A percentile compares a stretch with the other conserved stretches of the same genome.
Evolutionary conservation across 352 stramenopile genomes (phyloP).

Genomic region (Paralagenidium karlingii): DNA sequence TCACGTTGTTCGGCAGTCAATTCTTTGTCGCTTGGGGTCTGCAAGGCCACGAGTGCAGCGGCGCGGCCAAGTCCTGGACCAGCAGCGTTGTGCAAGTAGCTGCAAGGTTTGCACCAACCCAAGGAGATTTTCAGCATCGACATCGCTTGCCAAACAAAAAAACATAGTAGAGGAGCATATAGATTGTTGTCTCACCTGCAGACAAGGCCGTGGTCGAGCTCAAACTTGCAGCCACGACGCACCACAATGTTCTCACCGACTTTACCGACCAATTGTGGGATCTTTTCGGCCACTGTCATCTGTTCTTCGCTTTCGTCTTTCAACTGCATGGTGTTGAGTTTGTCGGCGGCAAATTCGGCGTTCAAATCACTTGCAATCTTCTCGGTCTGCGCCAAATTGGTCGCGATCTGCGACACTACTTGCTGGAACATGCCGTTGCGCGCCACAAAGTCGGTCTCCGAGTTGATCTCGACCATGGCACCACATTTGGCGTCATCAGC

Average conservation of each 20-base stretch:
- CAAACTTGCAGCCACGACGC: constrained; percentile 54
- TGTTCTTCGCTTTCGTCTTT: constrained; percentile 13
- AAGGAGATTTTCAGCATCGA: neutral
- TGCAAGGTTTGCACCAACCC: constrained; percentile 10
- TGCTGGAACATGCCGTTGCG: constrained; percentile 88
- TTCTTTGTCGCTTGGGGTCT: constrained; percentile 40
- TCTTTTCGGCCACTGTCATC: constrained; percentile 36
- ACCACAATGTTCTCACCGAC: constrained; percentile 83
- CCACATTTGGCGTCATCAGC: constrained; percentile 55
- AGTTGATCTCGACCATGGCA: constrained; percentile 91
- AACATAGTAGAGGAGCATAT: no score
- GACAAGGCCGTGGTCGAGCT: constrained; percentile 52
- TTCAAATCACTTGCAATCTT: constrained; percentile 12
- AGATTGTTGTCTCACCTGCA: constrained; percentile 4
- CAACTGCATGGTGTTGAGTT: constrained; percentile 28
- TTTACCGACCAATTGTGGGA: constrained; percentile 70
- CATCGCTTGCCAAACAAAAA: no score
- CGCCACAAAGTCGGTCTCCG: constrained; percentile 91
- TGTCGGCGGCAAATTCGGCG: constrained; percentile 19
- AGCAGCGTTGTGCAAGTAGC: constrained; percentile 79
- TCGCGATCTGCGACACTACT: constrained; percentile 40
- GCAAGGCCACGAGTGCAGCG: constrained; percentile 84
- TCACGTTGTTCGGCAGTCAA: constrained; percentile 31
- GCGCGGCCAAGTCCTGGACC: constrained; percentile 53
- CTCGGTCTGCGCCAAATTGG: constrained; percentile 16